Evolutionary conservation across 2,329 filamentous ascomycete genomes (phyloP).

Genomic region (Colletotrichum theobromicola): DNA sequence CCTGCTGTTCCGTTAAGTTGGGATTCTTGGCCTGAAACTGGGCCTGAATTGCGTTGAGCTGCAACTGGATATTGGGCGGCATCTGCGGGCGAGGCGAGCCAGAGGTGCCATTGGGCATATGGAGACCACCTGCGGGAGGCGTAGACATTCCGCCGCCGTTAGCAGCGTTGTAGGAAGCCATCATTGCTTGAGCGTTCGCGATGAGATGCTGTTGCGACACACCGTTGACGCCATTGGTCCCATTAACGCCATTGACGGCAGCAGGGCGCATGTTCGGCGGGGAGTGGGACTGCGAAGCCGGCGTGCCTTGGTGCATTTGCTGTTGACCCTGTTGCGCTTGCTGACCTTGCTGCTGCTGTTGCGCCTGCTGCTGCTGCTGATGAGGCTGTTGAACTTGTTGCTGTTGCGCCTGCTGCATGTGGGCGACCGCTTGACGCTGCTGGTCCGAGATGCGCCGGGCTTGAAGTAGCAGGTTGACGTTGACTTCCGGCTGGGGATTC

Average conservation of each 20-base stretch:
- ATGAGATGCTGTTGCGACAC: conserved; percentile 59
- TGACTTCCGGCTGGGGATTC: conserved; percentile 54
- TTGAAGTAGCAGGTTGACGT: conserved; percentile 64
- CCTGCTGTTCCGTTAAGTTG: conserved; percentile 52
- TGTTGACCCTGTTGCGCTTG: conserved; percentile 42
- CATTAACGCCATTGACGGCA: conserved; percentile 32
- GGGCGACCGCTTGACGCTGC: conserved; percentile 55
- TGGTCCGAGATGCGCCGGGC: conserved; percentile 71
- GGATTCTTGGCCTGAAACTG: conserved; percentile 58
- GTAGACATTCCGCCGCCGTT: conserved; percentile 49
- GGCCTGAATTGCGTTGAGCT: conserved; percentile 58
- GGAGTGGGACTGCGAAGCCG: conserved; percentile 37
- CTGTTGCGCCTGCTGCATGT: conserved; percentile 41
- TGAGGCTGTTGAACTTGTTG: conserved; percentile 52
- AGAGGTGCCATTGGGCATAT: conserved; percentile 49
- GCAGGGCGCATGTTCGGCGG: conserved; percentile 46
- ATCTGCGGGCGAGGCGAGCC: conserved; percentile 54
- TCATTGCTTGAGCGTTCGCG: conserved; percentile 57
- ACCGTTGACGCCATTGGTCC: conserved; percentile 48
- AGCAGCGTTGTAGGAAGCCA: conserved; percentile 52
- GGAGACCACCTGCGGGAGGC: conserved; percentile 49
- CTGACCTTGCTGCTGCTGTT: conserved; percentile 36
- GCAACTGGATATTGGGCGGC: conserved; percentile 50
- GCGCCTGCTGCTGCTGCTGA: conserved; percentile 52
- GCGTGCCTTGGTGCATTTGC: conserved; percentile 29